phyloP scores from a whole-genome alignment of 192 early-diverging fungal genomes.

The Coemansia sp. region DNA sequence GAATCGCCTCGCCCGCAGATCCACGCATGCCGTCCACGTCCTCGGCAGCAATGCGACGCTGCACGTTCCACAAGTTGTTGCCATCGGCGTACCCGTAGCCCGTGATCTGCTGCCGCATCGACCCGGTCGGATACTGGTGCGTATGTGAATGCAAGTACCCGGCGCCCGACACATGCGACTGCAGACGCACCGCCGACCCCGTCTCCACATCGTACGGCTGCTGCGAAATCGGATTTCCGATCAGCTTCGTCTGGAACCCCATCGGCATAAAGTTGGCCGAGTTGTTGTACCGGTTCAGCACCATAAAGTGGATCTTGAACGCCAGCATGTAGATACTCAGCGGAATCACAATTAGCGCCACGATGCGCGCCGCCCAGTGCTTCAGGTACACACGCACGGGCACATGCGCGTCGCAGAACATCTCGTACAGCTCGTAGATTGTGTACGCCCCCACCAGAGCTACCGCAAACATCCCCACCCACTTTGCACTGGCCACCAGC shows the following conservation, averaged over 20 bases:
- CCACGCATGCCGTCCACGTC: background rate
- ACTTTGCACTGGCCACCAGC: constrained; percentile 84
- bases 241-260: constrained; percentile 44
- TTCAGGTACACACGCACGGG: constrained; percentile 64
- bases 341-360: constrained; percentile 80
- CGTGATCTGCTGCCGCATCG: constrained; percentile 76
- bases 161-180: constrained; percentile 26
- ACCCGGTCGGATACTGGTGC: constrained; percentile 64
- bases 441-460: constrained; percentile 61
- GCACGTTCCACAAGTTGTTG: constrained; percentile 79
- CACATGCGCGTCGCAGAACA: constrained; percentile 48
- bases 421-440: constrained; percentile 38
- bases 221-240: constrained; percentile 37
- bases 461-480: constrained; percentile 94
- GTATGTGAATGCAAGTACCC: constrained; percentile 62
- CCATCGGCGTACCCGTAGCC: constrained; percentile 80
- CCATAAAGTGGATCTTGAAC: constrained; percentile 86
- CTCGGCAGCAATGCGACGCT: constrained; percentile 33
- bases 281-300: constrained; percentile 63
- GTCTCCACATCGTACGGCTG: constrained; percentile 52
- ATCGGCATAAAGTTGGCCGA: constrained; percentile 54
- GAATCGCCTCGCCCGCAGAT: constrained; percentile 23
- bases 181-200: constrained; percentile 37
- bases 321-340: constrained; percentile 73
- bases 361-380: constrained; percentile 84